phyloP scores from a whole-genome alignment of 495 filamentous ascomycete genomes.

The Chaetomium cochliodes region DNA sequence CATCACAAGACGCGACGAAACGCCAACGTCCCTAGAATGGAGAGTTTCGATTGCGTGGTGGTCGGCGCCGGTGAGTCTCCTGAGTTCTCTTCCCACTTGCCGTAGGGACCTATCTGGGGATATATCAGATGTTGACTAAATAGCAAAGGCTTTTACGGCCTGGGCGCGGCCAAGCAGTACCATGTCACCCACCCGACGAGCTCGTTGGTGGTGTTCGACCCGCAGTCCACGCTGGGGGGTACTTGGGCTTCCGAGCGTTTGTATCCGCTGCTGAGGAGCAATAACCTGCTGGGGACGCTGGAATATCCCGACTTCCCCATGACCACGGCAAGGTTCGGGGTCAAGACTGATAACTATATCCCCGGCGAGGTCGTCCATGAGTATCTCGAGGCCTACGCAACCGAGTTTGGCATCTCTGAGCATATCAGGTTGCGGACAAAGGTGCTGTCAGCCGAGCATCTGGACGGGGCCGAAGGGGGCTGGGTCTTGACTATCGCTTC shows the following conservation, averaged over 20 bases:
- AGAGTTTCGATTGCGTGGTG: constrained; percentile 41
- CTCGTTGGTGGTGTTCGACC: constrained; percentile 40
- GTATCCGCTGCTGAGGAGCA: constrained; percentile 63
- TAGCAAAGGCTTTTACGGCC: constrained; percentile 37
- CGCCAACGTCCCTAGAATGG: constrained; percentile 12
- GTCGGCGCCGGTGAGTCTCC: constrained; percentile 41
- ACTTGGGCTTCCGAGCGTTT: constrained; percentile 62
- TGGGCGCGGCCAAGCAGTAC: constrained; percentile 41
- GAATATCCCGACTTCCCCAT: constrained; percentile 72
- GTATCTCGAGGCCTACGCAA: constrained; percentile 61
- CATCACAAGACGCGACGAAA: neutral
- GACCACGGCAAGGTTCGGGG: constrained; percentile 54
- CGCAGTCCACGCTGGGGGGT: constrained; percentile 55
- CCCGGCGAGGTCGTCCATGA: constrained; percentile 60
- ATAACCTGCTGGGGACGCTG: constrained; percentile 56
- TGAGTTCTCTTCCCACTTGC: neutral
- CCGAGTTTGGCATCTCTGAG: constrained; percentile 56
- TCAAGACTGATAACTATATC: constrained; percentile 61
- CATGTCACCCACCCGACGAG: constrained; percentile 28
- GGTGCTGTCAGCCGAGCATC: constrained; percentile 52
- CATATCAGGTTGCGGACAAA: constrained; percentile 52
- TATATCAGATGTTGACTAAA: neutral
- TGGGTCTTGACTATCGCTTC: constrained; percentile 38
- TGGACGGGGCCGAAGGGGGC: constrained; percentile 31
- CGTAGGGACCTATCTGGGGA: neutral